phyloP scores from a whole-genome alignment of 139 green algal species.

The Micractinium conductrix region DNA sequence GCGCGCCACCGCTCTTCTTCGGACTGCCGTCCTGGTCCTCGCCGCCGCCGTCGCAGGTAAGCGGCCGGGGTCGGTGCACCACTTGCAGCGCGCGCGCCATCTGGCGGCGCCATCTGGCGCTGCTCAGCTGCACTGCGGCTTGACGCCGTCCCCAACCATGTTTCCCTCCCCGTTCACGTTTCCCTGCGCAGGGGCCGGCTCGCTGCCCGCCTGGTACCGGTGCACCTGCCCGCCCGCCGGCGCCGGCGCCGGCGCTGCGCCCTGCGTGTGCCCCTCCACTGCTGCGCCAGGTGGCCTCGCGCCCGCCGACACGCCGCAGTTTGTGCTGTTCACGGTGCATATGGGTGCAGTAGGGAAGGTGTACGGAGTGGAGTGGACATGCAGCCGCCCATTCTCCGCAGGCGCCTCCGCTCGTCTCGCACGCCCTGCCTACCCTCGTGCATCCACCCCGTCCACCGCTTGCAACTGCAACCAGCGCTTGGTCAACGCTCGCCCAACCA shows the following conservation, averaged over 20 bases:
- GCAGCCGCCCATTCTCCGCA: not conserved
- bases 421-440: not conserved
- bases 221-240: not conserved
- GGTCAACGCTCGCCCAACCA: not conserved
- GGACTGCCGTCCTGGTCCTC: no score
- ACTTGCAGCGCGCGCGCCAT: not conserved
- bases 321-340: conserved; percentile 25
- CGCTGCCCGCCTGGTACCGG: not conserved
- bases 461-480: not conserved
- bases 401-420: not conserved
- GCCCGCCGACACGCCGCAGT: conserved; percentile 19
- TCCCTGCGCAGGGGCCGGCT: not conserved
- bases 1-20: no score
- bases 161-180: not conserved
- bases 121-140: no score
- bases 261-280: conserved; percentile 26
- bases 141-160: not conserved
- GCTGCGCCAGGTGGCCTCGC: conserved; percentile 26
- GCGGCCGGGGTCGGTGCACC: not conserved
- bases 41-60: not conserved
- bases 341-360: not conserved
- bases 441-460: not conserved
- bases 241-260: not conserved
- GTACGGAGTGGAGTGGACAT: no score
- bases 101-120: not conserved